Evolutionary conservation across 768 basidiomycete species (phyloP), one percentile per base, ranked within the genome.

Genomic region (Rhodotorula kratochvilovae): DNA sequence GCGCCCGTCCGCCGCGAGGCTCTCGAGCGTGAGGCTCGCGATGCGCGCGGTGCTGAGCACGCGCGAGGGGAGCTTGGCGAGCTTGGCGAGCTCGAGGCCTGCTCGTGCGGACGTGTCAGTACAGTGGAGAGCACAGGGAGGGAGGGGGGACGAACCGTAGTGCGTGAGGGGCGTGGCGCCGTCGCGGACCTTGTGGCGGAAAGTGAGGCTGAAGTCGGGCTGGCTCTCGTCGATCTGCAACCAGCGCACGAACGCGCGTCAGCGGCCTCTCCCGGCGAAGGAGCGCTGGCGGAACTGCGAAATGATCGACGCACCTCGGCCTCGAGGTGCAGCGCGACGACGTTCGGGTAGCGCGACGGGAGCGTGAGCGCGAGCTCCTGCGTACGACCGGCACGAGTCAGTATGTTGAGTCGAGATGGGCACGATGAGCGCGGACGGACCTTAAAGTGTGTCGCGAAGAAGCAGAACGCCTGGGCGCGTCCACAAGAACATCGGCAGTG

Each of bases 41-140:
- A 66, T 23, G 16, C 48, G 48, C 45, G 73, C 73, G n/a, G 55
- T 62, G 51, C 54, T 43, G 36, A 93, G 79, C 21, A 95, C 86
- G 58, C 89, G 85, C 0, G 79, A 72, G 0, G 95, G 95, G 1
- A 99, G 83, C 77, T 93, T 91, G 1, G 92, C 93, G 11, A 95
- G 84, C 58, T 86, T 86, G 21, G 94, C 93, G 36, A 97, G 85
- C 75, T 96, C 90, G 19, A 99, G 82, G 5, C 95, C 94, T 94
- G 72, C 33, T n/a, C 25, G 54, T 31, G 43, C 19, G 54, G 19
- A 0, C n/a, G 13, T 12, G 2, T 55, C 63, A 27, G 31, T 63
- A n/a, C 23, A 19, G 25, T 29, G 17, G 35, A 33, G 27, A 25
- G 1, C 31, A 5, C 15, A 25, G 10, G 19, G 16, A 25, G 8